These are phyloP conservation scores for Cyclocybe aegerita DNA, from an alignment of 768 basidiomycete genomes.

Conservation along the genomic window DNA sequence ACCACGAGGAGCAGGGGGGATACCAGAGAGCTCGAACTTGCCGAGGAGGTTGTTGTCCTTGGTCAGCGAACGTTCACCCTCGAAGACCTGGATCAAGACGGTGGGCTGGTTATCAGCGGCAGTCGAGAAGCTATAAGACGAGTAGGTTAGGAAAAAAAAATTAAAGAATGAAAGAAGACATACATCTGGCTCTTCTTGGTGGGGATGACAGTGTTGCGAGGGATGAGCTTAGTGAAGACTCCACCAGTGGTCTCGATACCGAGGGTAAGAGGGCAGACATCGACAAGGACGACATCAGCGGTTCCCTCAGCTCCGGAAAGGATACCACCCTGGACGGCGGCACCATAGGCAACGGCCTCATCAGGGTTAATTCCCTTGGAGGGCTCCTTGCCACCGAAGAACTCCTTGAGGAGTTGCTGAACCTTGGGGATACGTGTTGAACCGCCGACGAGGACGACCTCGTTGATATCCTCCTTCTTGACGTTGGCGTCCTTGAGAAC, in stretches of 20 bases:
- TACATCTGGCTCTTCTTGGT: constrained; percentile 95
- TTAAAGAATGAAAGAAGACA: constrained; percentile 19
- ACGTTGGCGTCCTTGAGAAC: constrained; percentile 97
- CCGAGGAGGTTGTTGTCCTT: constrained; percentile 99
- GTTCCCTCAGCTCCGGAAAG: constrained; percentile 93
- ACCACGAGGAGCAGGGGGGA: constrained; percentile 94
- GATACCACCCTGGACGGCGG: constrained; percentile 98
- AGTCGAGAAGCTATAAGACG: constrained; percentile 59
- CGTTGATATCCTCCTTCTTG: constrained; percentile 96
- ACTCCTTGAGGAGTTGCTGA: constrained; percentile 97
- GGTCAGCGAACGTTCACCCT: constrained; percentile 95
- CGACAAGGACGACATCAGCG: constrained; percentile 90
- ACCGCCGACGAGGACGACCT: constrained; percentile 92
- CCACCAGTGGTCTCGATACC: constrained; percentile 99
- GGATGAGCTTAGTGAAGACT: constrained; percentile 96
- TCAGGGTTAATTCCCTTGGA: constrained; percentile 99
- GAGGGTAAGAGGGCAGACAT: constrained; percentile 95
- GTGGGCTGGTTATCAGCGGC: constrained; percentile 93
- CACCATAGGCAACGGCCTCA: constrained; percentile 98
- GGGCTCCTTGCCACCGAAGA: constrained; percentile 94
- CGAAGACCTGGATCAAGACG: constrained; percentile 95
- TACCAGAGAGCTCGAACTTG: constrained; percentile 91
- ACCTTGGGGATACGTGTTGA: constrained; percentile 99
- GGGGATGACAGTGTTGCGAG: constrained; percentile 97
- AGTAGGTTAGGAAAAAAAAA: constrained; percentile 18